Conservation (phyloP, 345 rosid genomes). For the Populus pruinosa region DNA sequence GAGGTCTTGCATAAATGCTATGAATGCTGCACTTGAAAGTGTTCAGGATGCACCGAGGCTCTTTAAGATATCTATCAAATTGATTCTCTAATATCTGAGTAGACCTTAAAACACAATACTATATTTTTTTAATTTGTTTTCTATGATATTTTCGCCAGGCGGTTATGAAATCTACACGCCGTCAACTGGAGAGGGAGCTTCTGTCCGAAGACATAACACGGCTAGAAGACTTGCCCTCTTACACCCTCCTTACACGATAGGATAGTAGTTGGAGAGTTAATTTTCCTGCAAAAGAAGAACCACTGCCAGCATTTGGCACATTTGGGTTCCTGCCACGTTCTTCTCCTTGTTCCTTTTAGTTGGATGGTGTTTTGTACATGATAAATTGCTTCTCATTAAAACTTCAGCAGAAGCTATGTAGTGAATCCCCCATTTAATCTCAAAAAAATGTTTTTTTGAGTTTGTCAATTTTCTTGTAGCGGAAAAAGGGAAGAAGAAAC, state of each 20-base stretch:
- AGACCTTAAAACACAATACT: not conserved
- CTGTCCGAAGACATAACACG: slow-evolving; percentile 56
- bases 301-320: slow-evolving; percentile 2
- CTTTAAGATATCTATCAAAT: not conserved
- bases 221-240: slow-evolving; percentile 82
- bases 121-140: not conserved
- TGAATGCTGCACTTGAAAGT: not conserved
- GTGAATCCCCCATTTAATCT: not conserved
- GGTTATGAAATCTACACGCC: slow-evolving; percentile 53
- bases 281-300: slow-evolving; percentile 1
- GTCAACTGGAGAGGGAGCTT: slow-evolving; percentile 91
- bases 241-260: slow-evolving; percentile 49
- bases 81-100: not conserved
- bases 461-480: not conserved
- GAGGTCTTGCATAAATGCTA: not conserved
- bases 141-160: slow-evolving; percentile 13
- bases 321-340: not conserved
- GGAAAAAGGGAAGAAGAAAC: not conserved
- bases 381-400: not conserved
- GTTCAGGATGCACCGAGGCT: not conserved
- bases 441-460: slow-evolving; percentile 8
- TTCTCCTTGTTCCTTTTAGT: not conserved
- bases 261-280: not conserved
- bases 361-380: slow-evolving; percentile 3
- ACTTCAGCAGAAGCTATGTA: not conserved